A percentile compares a stretch with the other conserved stretches of the same genome.
Evolutionary conservation across 2,329 filamentous ascomycete genomes (phyloP).

Genomic region (Talaromyces sp.): DNA sequence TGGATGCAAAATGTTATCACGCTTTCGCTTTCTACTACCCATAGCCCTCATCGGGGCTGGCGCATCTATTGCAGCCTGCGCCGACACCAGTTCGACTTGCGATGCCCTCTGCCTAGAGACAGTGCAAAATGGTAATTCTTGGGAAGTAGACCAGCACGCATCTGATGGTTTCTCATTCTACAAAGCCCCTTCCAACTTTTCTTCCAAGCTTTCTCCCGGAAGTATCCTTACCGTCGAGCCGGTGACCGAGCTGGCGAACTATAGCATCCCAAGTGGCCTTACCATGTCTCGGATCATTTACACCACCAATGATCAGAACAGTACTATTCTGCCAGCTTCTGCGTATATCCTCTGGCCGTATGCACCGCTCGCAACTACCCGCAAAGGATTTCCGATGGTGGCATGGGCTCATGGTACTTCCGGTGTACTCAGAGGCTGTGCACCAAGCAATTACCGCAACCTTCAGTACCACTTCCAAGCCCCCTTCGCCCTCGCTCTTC

Average conservation of each 20-base stretch:
- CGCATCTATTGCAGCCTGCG: not conserved
- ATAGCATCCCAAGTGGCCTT: conserved; percentile 14
- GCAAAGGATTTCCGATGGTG: conserved; percentile 31
- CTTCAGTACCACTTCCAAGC: conserved; percentile 45
- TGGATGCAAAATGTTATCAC: not conserved
- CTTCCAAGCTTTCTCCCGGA: conserved; percentile 10
- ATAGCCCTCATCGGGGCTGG: not conserved
- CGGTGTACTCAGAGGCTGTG: conserved; percentile 41
- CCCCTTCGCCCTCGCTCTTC: conserved; percentile 43
- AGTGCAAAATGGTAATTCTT: not conserved
- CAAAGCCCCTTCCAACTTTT: conserved; percentile 11
- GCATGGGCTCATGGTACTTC: conserved; percentile 50
- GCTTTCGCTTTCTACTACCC: not conserved
- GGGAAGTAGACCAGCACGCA: conserved; percentile 13
- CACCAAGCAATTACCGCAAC: conserved; percentile 43
- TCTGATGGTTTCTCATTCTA: conserved; percentile 14
- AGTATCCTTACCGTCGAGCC: conserved; percentile 10
- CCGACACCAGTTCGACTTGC: not conserved
- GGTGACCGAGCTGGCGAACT: conserved; percentile 3
- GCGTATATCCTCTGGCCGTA: conserved; percentile 55
- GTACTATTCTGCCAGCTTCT: conserved; percentile 49
- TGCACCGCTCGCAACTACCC: conserved; percentile 24
- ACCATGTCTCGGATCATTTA: conserved; percentile 52
- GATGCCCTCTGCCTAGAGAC: not conserved
- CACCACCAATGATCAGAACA: conserved; percentile 48